A percentile compares a stretch with the other conserved stretches of the same genome.
phyloP scores from a whole-genome alignment of 768 basidiomycete species.

The Collybia sordida region DNA sequence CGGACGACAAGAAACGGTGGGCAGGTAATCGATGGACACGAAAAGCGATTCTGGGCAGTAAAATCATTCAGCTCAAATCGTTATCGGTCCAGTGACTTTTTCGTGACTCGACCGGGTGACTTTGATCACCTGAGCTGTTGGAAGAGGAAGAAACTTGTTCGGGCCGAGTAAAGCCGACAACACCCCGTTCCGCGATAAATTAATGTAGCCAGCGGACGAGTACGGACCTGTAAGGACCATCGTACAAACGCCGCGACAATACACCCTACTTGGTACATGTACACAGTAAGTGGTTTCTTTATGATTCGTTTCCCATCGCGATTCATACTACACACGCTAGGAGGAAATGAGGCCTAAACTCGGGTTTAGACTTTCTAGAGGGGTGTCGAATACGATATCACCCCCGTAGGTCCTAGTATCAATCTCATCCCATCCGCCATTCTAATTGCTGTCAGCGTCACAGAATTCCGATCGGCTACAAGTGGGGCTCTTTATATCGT shows the following conservation, averaged over 20 bases:
- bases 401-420: conserved; percentile 39
- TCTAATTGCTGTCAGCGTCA: neutral
- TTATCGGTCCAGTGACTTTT: conserved; percentile 3
- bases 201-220: no score
- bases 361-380: conserved; percentile 37
- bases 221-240: no score
- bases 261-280: no score
- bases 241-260: no score
- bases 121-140: neutral
- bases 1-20: conserved; percentile 11
- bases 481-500: conserved; percentile 51
- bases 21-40: conserved; percentile 34
- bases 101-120: conserved; percentile 3
- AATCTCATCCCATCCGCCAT: neutral
- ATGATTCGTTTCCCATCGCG: no score
- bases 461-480: conserved; percentile 58
- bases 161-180: no score
- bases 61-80: conserved; percentile 10
- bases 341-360: conserved; percentile 3
- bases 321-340: no score
- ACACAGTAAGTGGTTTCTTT: no score
- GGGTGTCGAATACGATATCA: conserved; percentile 40
- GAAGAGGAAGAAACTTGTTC: no score
- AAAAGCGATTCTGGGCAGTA: conserved; percentile 15
- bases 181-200: no score